Evolutionary conservation across 2,329 filamentous ascomycete species (phyloP), one percentile per base, ranked within the genome.

Genomic region (Epichloe festucae): DNA sequence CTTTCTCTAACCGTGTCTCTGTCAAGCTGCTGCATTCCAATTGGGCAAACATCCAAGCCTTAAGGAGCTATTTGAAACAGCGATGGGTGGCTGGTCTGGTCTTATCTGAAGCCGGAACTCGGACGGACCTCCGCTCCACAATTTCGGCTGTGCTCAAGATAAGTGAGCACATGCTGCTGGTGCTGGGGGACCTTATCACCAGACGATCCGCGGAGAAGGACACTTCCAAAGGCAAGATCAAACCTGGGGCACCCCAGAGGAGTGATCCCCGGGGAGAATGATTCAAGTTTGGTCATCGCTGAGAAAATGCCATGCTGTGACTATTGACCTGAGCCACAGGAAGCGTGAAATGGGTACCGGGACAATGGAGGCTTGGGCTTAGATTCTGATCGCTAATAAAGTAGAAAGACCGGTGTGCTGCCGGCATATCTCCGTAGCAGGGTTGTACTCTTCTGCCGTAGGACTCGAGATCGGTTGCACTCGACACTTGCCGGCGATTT

Each of bases 191-290:
- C 19, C 52, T 50, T 51, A 48, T 51, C 52, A 45, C 12, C 36
- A 43, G 21, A 23, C 5, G 19, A 39, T 17, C 48, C 52, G 52
- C 52, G 52, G 52, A 53, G 44, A 53, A 53, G 44, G 17, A 19
- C n/a, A 12, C 27, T 46, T 34, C 21, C 27, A 43, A 27, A 39
- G 35, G 27, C 23, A 21, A 52, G 44, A 48, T 51, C 2, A 48
- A 27, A 36, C 4, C 39, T 31, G 45, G 17, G 31, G 35, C 11
- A 31, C 2, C 23, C 6, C 15, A 19, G 27, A 23, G 8, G 34
- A 45, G 19, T 5, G 17, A 12, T 43, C 17, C 41, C 10, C 4
- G 36, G 15, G 5, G 15, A 12, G 36, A 12, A 38, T 38, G 36
- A 12, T n/a, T 38, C 36, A n/a, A n/a, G 14, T 5, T 38, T 12